Percentiles rank a stretch among this genome's conserved stretches.
Evolutionary conservation across 768 basidiomycete species (phyloP).

Genomic region (Mycena rosella): DNA sequence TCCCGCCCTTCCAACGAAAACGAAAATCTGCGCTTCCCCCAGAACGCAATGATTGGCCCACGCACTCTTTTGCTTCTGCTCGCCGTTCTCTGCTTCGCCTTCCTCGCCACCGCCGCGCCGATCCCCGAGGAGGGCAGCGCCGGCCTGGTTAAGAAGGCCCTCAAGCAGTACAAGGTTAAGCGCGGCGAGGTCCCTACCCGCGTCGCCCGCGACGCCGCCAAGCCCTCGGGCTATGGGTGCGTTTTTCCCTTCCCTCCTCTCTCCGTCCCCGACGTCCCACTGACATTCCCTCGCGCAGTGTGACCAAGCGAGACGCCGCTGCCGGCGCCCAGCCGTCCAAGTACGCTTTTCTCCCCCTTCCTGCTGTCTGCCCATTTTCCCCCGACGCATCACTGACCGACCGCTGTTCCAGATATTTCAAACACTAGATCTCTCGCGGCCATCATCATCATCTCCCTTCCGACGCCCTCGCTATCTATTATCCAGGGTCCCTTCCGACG

Average conservation of each 20-base stretch:
- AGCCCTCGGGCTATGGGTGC: conserved; percentile 33
- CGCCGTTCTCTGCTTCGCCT: conserved; percentile 40
- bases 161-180: conserved; percentile 45
- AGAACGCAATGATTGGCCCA: conserved; percentile 29
- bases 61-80: conserved; percentile 38
- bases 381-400: not conserved
- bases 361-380: not conserved
- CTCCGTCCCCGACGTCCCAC: not conserved
- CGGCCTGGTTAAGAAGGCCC: conserved; percentile 34
- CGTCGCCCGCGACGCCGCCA: conserved; percentile 23
- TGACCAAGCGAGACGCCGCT: conserved; percentile 32
- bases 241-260: not conserved
- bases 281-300: conserved; percentile 15
- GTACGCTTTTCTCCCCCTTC: conserved; percentile 17
- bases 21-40: conserved; percentile 2
- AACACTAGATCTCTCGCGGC: conserved; percentile 10
- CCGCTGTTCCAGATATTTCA: conserved; percentile 15
- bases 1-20: not conserved
- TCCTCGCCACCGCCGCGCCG: conserved; percentile 37
- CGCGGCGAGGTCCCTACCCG: conserved; percentile 37
- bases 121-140: conserved; percentile 34
- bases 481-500: not conserved
- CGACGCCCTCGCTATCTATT: not conserved
- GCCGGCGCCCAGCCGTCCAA: conserved; percentile 35
- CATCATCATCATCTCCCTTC: not conserved